Base-by-base conservation (phyloP, 345 rosid species). In the Capsella bursapastoris region DNA sequence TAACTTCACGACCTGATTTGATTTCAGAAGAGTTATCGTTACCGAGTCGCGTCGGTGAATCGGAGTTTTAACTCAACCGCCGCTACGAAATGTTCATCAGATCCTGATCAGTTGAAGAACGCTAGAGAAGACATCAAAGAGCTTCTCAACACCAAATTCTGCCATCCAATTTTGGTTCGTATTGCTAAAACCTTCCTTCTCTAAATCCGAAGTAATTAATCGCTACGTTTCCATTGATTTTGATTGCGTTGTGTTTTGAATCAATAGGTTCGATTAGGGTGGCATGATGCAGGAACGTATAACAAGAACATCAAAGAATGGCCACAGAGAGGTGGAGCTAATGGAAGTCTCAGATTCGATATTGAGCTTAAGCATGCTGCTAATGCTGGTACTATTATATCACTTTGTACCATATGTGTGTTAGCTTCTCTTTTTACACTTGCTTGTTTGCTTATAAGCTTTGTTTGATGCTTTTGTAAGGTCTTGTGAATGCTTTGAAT, bases 251-350 rank as follows among this genome's bases (percentile, higher is more conserved):
- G 18, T 45, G 22, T 6, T 22, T n/a, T 62, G 22, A 38, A 13
- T 59, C 64, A 50, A 55, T 22, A 94, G 99, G 96, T 95, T 53
- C 93, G 97, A 10, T 50, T 92, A 45, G 99, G 97, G 34, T 92
- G 97, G 99, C 99, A 95, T 66, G 99, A 92, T 78, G 88, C 99
- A 6, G 99, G 99, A 8, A 95, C 99, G 28, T 95, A 90, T 41
- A 88, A 95, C 80, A 95, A 89, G 84, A 86, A 85, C 86, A 86
- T 92, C 37, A 82, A 83, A 62, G 97, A 88, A 58, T 95, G 93
- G 92, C 99, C 97, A 16, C 84, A 64, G 70, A 87, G 93, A 76
- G 97, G 97, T 67, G 99, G 99, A 71, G 93, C 97, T 35, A 90
- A 95, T 61, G 99, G 96, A 66, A 95, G 99, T 82, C 83, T 95